Conservation (phyloP, 768 basidiomycete species). For the Rhodosporidiobolus odoratus region DNA sequence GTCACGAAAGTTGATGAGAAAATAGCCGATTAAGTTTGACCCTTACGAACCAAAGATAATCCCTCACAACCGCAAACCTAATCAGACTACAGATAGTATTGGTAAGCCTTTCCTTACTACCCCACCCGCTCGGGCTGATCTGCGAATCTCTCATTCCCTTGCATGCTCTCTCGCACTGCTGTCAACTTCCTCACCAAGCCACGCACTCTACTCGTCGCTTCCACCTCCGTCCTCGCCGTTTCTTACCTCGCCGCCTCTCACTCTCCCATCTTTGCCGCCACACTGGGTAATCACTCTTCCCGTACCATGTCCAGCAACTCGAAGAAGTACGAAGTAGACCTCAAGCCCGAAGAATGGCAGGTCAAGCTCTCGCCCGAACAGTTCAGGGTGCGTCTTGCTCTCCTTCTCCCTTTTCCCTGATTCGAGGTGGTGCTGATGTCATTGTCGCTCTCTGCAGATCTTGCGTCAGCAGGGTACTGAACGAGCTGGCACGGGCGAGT, state of each 20-base stretch:
- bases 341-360: constrained; percentile 36
- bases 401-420: too few species aligned
- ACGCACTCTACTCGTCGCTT: constrained; percentile 8
- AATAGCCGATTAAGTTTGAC: too few species aligned
- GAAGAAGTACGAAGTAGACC: constrained; percentile 8
- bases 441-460: constrained; percentile 18
- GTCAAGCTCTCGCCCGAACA: constrained; percentile 35
- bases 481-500: constrained; percentile 37
- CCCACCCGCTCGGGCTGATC: not conserved
- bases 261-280: not conserved
- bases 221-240: constrained; percentile 4
- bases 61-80: too few species aligned
- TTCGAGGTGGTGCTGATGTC: not conserved
- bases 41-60: too few species aligned
- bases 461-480: constrained; percentile 41
- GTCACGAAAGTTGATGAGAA: too few species aligned
- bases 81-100: too few species aligned
- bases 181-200: not conserved
- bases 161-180: constrained; percentile 12
- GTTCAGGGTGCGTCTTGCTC: constrained; percentile 28
- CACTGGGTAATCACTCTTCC: constrained; percentile 3
- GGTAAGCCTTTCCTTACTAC: too few species aligned
- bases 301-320: constrained; percentile 3
- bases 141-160: not conserved
- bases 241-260: not conserved